Evolutionary conservation across 1,284 basidiomycete species (phyloP), one percentile per base, ranked within the genome.

Genomic region (Sutorius eximius): DNA sequence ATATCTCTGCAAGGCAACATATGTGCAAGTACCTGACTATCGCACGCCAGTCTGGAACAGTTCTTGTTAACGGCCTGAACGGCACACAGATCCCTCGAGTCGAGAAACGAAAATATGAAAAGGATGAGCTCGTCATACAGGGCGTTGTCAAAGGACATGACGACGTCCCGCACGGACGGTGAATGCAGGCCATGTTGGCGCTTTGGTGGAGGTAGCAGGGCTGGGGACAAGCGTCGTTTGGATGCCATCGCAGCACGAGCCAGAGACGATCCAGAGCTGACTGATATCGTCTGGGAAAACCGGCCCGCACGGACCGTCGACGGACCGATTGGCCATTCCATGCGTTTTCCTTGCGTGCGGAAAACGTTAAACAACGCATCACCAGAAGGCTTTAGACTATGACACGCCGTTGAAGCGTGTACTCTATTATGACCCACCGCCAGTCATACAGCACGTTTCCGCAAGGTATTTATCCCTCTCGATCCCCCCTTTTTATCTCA

Each of bases 101-200:
- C 78, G 32, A 91, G 77, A 70, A 85, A 78, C 3, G 87, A 83
- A 73, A 91, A 89, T 53, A 91, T 84, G 61, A 77, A 77, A 29
- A 91, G 74, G 49, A 89, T 75, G 45, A 91, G 79, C 70, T 91
- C 89, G 60, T 91, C 89, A 65, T 82, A 91, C 40, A 91, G 73
- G 6, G 77, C 73, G 48, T 70, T 73, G 59, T 86, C 81, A 65
- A 89, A 85, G 37, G 73, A 77, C 34, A 57, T 43, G 52, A 63
- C 32, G 45, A 57, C 37, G n/a, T 41, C 43, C 43, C 53, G 49
- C 51, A 56, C 40, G n/a, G 51, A 53, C 30, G 56, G 53, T 15
- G 56, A 36, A 29, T 48, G 27, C 8, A 30, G 45, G 5, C 66
- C 68, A 56, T 82, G 82, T 11, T 74, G 61, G 30, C 85, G 82